Conservation (phyloP, 2,329 filamentous ascomycete genomes). For the Colletotrichum camelliae region DNA sequence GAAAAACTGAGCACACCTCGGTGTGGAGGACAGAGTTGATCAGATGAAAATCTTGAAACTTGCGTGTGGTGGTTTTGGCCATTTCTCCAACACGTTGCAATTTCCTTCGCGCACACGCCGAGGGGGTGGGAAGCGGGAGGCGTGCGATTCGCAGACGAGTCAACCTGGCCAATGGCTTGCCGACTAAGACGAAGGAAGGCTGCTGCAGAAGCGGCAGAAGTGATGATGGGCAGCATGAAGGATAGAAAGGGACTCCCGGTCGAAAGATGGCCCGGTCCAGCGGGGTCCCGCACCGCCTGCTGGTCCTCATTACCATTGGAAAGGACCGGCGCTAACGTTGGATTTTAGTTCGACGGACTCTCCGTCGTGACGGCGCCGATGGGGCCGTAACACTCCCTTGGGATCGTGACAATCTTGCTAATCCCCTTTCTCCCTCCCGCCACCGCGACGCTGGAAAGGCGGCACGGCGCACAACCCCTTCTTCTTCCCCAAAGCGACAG, state of each 20-base stretch:
- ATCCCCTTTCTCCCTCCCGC: background rate
- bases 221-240: background rate
- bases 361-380: background rate
- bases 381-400: background rate
- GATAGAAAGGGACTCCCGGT: background rate
- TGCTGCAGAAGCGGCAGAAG: background rate
- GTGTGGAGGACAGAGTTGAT: background rate
- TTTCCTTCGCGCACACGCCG: background rate
- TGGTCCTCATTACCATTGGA: background rate
- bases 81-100: background rate
- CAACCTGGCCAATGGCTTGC: background rate
- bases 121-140: conserved; percentile 1
- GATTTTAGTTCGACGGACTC: conserved; percentile 1
- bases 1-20: background rate
- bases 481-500: background rate
- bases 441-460: background rate
- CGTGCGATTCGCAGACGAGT: background rate
- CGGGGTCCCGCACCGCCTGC: background rate
- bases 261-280: background rate
- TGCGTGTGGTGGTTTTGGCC: background rate
- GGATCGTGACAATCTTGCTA: background rate
- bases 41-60: conserved; percentile 17
- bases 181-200: background rate
- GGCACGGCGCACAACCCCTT: background rate
- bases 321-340: conserved; percentile 2